These are phyloP conservation scores for Nemania abortiva DNA, from an alignment of 2,329 filamentous ascomycete species.

Conservation along the genomic window DNA sequence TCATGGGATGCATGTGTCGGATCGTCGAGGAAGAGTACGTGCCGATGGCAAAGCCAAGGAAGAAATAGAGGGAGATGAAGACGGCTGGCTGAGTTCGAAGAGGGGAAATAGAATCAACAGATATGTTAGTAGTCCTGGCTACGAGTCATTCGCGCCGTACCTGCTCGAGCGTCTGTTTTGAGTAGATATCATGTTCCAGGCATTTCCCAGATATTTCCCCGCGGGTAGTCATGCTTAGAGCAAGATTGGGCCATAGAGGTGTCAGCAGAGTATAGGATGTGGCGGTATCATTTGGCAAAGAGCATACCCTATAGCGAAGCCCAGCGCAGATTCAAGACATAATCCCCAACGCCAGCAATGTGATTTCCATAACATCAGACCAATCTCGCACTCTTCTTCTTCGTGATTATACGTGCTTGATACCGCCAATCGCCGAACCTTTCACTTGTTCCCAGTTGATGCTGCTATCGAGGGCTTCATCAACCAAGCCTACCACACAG, in stretches of 20 bases:
- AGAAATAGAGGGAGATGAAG: slow-evolving; percentile 76
- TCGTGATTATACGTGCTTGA: slow-evolving; percentile 74
- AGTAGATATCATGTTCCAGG: slow-evolving; percentile 43
- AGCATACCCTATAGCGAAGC: slow-evolving; percentile 50
- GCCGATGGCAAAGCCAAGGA: slow-evolving; percentile 61
- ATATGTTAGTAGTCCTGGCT: slow-evolving; percentile 77
- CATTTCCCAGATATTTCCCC: background rate
- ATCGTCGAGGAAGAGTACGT: slow-evolving; percentile 73
- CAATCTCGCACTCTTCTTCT: background rate
- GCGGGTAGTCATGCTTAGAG: slow-evolving; percentile 16
- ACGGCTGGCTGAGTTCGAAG: slow-evolving; percentile 77
- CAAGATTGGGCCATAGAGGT: slow-evolving; percentile 39
- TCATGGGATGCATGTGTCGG: slow-evolving; percentile 87
- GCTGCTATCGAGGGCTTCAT: slow-evolving; percentile 87
- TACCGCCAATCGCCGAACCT: slow-evolving; percentile 83
- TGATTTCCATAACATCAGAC: slow-evolving; percentile 31
- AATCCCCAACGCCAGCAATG: slow-evolving; percentile 50
- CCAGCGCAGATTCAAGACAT: slow-evolving; percentile 23
- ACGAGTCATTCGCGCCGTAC: slow-evolving; percentile 73
- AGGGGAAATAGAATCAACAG: slow-evolving; percentile 85
- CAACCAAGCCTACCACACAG: slow-evolving; percentile 87
- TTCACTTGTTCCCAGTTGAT: slow-evolving; percentile 95
- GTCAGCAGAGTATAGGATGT: slow-evolving; percentile 47
- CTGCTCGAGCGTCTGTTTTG: slow-evolving; percentile 75
- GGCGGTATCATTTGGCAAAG: slow-evolving; percentile 52